A percentile compares a stretch with the other conserved stretches of the same genome.
Evolutionary conservation across 2,329 filamentous ascomycete species (phyloP).

Genomic region (Ophiostoma ulmi): DNA sequence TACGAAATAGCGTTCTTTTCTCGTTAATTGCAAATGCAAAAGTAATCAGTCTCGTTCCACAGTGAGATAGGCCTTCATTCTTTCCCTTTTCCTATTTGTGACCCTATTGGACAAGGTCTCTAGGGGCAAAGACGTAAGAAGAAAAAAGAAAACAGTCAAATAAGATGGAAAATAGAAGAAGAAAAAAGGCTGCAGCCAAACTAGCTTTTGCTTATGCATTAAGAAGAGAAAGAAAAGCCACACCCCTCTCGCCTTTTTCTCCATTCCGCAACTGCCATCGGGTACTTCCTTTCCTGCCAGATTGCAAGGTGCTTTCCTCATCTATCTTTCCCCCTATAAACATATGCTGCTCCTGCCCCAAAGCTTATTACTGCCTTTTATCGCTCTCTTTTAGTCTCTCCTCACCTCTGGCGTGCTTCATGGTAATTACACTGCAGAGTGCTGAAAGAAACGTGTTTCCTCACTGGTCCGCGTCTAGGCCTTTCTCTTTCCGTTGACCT

Average conservation of each 20-base stretch:
- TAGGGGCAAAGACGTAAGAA: conserved; percentile 12
- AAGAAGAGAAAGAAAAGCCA: background rate
- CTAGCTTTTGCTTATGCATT: background rate
- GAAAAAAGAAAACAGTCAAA: conserved; percentile 14
- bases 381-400: background rate
- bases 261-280: conserved; percentile 2
- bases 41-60: conserved; percentile 13
- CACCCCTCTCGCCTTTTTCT: background rate
- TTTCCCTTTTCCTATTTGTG: background rate
- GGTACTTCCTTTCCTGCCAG: background rate
- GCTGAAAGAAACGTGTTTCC: too few species aligned
- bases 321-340: background rate
- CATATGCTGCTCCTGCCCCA: background rate
- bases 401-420: background rate
- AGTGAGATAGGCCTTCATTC: conserved; percentile 10
- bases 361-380: background rate
- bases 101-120: background rate
- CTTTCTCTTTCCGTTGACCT: conserved; percentile 4
- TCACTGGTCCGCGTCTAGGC: background rate
- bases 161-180: background rate
- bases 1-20: background rate
- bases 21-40: conserved; percentile 11
- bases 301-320: conserved; percentile 4
- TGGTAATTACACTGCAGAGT: background rate
- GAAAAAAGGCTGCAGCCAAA: background rate